Evolutionary conservation across 1,139 yeast species (phyloP), one percentile per base, ranked within the genome.

Genomic region (Spathaspora jeffriesii): DNA sequence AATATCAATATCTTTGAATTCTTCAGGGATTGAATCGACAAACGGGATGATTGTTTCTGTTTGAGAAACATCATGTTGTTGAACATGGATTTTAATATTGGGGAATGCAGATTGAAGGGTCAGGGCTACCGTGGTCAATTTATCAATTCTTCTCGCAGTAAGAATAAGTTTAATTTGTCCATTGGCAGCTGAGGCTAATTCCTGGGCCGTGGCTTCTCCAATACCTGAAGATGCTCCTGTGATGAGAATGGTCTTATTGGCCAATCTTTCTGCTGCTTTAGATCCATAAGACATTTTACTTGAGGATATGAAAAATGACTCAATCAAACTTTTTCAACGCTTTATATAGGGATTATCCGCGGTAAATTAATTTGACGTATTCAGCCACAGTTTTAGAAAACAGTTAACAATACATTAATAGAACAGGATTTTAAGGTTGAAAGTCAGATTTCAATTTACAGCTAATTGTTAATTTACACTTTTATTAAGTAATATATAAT

Each of bases 191-290:
- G 59, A 60, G 31, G 76, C 76, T 44, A 70, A 58, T 56, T 72
- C 75, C 44, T 61, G 55, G 28, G 75, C 77, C 18, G 75, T 71
- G 25, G 77, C 74, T 45, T 63, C 70, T 10, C 82, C 84, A 49
- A 74, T 73, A 11, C 92, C 92, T 4, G 89, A 78, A 31, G 88
- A 82, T 15, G 92, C 92, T 27, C 93, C 93, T 15, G 93, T 86
- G 59, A 86, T 78, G 34, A 87, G 74, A 32, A 82, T 71, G 30
- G 77, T 75, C 59, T 85, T 84, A 50, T 80, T 78, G 25, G 84
- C 81, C 44, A 86, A 69, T 60, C 93, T 73, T 58, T 77, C 76
- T 31, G 81, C 81, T 47, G 83, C 83, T 60, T 70, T 75, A 21
- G 70, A 45, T 52, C 83, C 83, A 64, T 72, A 79, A 44, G 84